Base-by-base conservation (phyloP, 306 rosid species). In the Vigna angularis region DNA sequence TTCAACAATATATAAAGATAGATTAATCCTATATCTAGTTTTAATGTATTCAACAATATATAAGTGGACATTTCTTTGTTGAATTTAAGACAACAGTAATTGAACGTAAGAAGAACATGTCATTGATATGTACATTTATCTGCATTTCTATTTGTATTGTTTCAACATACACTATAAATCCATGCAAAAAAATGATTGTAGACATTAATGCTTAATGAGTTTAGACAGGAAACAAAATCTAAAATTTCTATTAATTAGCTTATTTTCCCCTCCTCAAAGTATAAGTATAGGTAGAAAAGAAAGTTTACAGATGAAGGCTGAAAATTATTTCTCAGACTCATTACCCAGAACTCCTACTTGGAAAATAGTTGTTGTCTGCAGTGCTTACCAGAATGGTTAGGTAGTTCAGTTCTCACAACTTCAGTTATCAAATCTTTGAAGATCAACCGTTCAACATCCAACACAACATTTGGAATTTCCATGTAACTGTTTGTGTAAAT, bases 371-470 rank as follows among this genome's bases (percentile, higher is more conserved):
- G 83, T 76, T 85, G 67, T 84, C 89, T 87, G 91, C 90, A 85
- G 79, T 36, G 87, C 69, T 83, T 79, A 48, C 88, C 88, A 3
- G 86, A 81, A 66, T 68, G 68, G 82, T 84, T 82, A 68, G 73
- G 83, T 81, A 72, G 74, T 58, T 86, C 91, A 56, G 74, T 64
- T 61, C 74, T 83, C 73, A 89, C 90, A 80, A 86, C 48, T 70
- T 96, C 99, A 17, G 93, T 96, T 83, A 96, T 89, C 83, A 96
- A 80, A 81, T 93, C 99, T 69, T 93, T 96, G 72, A 93, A 96
- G 86, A 96, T 96, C 91, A 86, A 83, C 84, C 98, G 74, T 79
- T 96, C 99, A 15, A 96, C 76, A 70, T 87, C 97, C 91, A 96
- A 86, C 87, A 89, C 99, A 49, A 91, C 17, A 40, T 76, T 75